phyloP scores from a whole-genome alignment of 1,139 yeast genomes.

The Diutina neorugosa region DNA sequence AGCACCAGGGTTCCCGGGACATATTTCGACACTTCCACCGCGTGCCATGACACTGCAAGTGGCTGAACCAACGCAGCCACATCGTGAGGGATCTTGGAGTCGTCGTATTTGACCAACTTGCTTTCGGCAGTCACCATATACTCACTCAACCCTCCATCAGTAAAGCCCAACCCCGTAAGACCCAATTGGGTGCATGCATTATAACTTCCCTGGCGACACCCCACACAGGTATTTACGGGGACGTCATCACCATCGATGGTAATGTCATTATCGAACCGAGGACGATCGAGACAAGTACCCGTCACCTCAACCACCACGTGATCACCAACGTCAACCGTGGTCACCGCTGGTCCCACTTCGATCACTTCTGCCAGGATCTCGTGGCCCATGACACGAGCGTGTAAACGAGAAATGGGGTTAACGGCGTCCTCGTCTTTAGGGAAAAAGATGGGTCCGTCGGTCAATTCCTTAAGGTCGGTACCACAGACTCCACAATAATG shows the following conservation, averaged over 20 bases:
- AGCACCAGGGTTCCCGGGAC: neutral
- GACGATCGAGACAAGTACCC: neutral
- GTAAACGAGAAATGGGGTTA: neutral
- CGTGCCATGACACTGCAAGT: neutral
- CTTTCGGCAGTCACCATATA: neutral
- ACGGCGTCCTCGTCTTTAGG: neutral
- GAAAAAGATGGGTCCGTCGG: conserved; percentile 2
- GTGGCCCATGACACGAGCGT: conserved; percentile 1
- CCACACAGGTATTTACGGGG: neutral
- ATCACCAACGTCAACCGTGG: neutral
- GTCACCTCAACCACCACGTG: conserved; percentile 2
- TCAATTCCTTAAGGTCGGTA: conserved; percentile 3
- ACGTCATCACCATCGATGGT: neutral
- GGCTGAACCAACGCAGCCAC: conserved; percentile 3
- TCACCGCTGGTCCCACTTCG: neutral
- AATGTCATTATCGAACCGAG: neutral
- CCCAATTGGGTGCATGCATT: neutral
- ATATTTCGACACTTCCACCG: neutral
- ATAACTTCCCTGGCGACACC: conserved; percentile 1
- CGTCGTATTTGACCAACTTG: neutral
- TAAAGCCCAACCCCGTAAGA: neutral
- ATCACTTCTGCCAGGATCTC: conserved; percentile 1
- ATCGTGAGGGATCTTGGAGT: neutral
- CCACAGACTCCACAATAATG: neutral
- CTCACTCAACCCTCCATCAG: conserved; percentile 1